Percentiles rank a stretch among this genome's conserved stretches.
phyloP scores from a whole-genome alignment of 2,329 filamentous ascomycete genomes.

The Myriosclerotinia duriaeana region DNA sequence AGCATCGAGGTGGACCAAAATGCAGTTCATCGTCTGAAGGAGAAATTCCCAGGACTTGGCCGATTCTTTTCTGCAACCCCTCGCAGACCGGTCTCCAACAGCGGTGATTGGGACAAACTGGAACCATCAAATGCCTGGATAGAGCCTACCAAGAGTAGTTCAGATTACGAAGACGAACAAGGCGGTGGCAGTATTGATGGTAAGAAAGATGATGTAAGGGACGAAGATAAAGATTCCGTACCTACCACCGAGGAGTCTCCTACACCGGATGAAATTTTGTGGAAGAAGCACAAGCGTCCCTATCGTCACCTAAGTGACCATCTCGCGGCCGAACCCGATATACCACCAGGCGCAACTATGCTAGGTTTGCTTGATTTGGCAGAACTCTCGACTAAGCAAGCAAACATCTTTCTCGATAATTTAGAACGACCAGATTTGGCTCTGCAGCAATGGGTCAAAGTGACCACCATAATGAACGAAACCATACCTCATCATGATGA shows the following conservation, averaged over 20 bases:
- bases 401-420: slow-evolving; percentile 10
- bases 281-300: neutral
- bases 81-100: neutral
- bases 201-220: neutral
- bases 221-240: neutral
- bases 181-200: neutral
- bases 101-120: neutral
- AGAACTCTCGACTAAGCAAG: neutral
- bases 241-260: neutral
- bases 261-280: neutral
- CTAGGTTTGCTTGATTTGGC: slow-evolving; percentile 9
- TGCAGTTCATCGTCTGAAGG: neutral
- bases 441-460: slow-evolving; percentile 14
- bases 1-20: neutral
- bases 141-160: neutral
- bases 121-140: neutral
- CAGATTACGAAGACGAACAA: neutral
- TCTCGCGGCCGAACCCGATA: neutral
- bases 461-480: neutral
- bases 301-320: slow-evolving; percentile 7
- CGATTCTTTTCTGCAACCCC: neutral
- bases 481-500: slow-evolving; percentile 1
- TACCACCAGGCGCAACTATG: slow-evolving; percentile 1
- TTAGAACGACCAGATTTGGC: slow-evolving; percentile 18
- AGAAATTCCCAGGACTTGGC: neutral